Evolutionary conservation across 768 basidiomycete genomes (phyloP), one percentile per base, ranked within the genome.

Genomic region (Rubroboletus pulcherrimus): DNA sequence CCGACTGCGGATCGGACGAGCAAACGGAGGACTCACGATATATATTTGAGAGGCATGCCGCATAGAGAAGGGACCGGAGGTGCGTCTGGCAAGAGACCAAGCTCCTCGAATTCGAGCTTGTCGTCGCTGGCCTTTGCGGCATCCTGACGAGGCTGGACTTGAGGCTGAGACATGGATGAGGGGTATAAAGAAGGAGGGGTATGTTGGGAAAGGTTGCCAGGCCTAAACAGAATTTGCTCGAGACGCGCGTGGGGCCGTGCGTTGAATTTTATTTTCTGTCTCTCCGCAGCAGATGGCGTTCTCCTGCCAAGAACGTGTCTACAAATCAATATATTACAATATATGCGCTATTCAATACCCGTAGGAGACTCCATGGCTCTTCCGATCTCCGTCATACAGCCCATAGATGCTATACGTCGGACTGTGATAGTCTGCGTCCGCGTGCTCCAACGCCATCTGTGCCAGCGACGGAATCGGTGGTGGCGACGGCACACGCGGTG

Each of bases 351-450:
- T 30, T 68, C 54, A 61, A 58, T 61, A 65, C 8, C 65, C 71
- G 29, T 61, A 68, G 17, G 64, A 71, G 19, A 57, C 43, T 3
- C 57, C 61, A 15, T 71, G 62, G 49, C 83, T 84, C 72, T 81
- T 87, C 60, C 82, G 73, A 42, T 84, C 84, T 29, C 71, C 76
- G 50, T 82, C 85, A 64, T 91, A 91, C 60, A 90, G 61, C 39
- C 86, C 86, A 64, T 87, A 91, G 53, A 92, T 81, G 66, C 89
- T 92, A 61, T 91, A 91, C 6, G 90, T 91, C 17, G 90, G 88
- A 63, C 89, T 89, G 57, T 83, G 77, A 57, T 91, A 91, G 46
- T 81, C 81, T 5, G 81, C 79, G 54, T 87, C 81, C 2, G 73
- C 69, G 57, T 87, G 85, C 43, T 81, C 78, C 65, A 91, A 66